Conservation (phyloP, 2,329 filamentous ascomycete genomes). For the Lasiodiplodia hormozganensis region DNA sequence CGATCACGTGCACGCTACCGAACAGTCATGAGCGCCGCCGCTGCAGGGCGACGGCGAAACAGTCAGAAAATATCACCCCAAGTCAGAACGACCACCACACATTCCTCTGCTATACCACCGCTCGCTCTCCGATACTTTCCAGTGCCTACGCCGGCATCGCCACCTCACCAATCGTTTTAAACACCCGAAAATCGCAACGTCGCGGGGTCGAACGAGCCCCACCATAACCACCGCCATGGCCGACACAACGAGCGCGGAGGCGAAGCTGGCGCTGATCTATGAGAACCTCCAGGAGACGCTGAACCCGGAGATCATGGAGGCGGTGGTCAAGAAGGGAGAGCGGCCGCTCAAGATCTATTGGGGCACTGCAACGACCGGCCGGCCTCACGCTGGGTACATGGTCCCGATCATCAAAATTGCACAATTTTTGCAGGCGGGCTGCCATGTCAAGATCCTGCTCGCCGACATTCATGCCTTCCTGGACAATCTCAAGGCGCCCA, state of each 20-base stretch:
- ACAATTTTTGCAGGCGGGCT: conserved; percentile 83
- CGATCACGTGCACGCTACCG: conserved; percentile 14
- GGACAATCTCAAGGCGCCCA: conserved; percentile 83
- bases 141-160: background rate
- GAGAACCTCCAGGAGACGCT: conserved; percentile 83
- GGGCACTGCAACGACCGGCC: conserved; percentile 86
- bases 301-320: conserved; percentile 82
- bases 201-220: conserved; percentile 25
- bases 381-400: conserved; percentile 89
- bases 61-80: background rate
- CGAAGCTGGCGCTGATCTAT: conserved; percentile 77
- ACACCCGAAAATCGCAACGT: background rate
- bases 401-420: conserved; percentile 89
- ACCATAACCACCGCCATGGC: conserved; percentile 22
- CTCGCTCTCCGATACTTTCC: background rate
- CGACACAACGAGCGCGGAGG: conserved; percentile 44
- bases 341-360: conserved; percentile 81
- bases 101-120: background rate
- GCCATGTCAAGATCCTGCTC: conserved; percentile 79
- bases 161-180: conserved; percentile 3
- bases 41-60: background rate
- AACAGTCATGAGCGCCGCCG: background rate
- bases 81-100: background rate
- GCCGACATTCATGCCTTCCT: conserved; percentile 73
- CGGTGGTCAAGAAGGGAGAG: conserved; percentile 72